Conservation (phyloP, 768 basidiomycete genomes). For the Boletus speciosus region DNA sequence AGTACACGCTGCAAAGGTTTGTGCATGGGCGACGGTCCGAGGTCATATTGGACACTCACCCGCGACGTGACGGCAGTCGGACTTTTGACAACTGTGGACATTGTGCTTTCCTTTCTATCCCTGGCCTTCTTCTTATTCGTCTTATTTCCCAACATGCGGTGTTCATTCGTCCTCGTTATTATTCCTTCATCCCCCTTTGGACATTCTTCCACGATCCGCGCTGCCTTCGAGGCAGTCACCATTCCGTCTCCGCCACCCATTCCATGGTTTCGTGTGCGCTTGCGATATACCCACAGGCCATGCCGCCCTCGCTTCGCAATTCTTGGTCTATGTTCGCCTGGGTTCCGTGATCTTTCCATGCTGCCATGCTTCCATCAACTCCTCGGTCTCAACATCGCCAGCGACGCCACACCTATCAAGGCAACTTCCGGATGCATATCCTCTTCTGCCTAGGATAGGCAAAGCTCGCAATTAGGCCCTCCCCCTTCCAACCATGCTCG, state of each 20-base stretch:
- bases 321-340: constrained; percentile 20
- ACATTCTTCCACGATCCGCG: constrained; percentile 21
- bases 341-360: constrained; percentile 18
- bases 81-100: constrained; percentile 24
- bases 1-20: constrained; percentile 13
- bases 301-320: constrained; percentile 15
- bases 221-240: constrained; percentile 16
- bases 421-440: constrained; percentile 15
- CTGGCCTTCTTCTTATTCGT: constrained; percentile 18
- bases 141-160: constrained; percentile 26
- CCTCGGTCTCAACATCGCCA: constrained; percentile 19
- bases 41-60: constrained; percentile 15
- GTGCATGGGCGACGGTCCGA: constrained; percentile 21
- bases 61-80: constrained; percentile 24
- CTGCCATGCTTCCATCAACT: constrained; percentile 20
- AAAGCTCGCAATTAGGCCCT: neutral
- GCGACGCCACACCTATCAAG: constrained; percentile 2
- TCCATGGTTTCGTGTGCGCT: constrained; percentile 11
- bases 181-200: constrained; percentile 20
- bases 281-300: constrained; percentile 22
- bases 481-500: neutral
- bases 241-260: constrained; percentile 9
- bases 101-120: constrained; percentile 23
- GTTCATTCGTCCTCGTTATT: constrained; percentile 20
- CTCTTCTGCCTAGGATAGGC: constrained; percentile 2